Base-by-base conservation (phyloP, 2,329 filamentous ascomycete species). In the Aaosphaeria arxii region DNA sequence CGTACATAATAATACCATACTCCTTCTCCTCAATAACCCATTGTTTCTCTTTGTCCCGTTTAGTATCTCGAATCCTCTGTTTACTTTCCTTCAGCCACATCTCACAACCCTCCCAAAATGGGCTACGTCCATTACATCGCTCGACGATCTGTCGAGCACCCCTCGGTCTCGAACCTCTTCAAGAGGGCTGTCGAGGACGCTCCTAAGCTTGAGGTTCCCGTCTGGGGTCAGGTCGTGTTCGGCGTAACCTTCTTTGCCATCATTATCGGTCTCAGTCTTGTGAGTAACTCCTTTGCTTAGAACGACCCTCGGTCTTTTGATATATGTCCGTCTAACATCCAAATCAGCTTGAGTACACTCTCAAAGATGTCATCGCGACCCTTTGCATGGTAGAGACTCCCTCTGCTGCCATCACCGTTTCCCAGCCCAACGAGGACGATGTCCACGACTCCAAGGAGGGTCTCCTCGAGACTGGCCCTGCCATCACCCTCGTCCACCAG, bases 341-440 rank as follows among this genome's bases (percentile, higher is more conserved):
- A 36, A 36, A 31, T 3, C 39, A 71, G 67, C 47, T 70, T 30
- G 63, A 65, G 9, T 88, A 87, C 70, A 83, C 80, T 40, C 79
- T 84, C 55, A 78, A 78, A 47, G 69, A 77, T 48, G 74, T 88
- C 46, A 72, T 87, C 40, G 76, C 80, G 1, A 82, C 81, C 5
- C 77, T 88, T 39, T 77, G 83, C 52, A 82, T 84, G 71, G 75
- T 88, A 58, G 85, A 88, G 67, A 79, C 79, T 42, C 76, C 80
- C 35, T 72, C 77, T 54, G 77, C 77, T 29, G 77, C 76, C 44
- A 77, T 74, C 51, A 71, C 74, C 53, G 62, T 76, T 54, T 68
- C 71, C 29, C 70, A 81, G 46, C 71, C 77, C 44, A 76, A 81
- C 58, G 74, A 78, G 53, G 64, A 72, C 36, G 53, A 65, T 43